phyloP scores from a whole-genome alignment of 768 basidiomycete genomes.

The Lenzites betulinus region DNA sequence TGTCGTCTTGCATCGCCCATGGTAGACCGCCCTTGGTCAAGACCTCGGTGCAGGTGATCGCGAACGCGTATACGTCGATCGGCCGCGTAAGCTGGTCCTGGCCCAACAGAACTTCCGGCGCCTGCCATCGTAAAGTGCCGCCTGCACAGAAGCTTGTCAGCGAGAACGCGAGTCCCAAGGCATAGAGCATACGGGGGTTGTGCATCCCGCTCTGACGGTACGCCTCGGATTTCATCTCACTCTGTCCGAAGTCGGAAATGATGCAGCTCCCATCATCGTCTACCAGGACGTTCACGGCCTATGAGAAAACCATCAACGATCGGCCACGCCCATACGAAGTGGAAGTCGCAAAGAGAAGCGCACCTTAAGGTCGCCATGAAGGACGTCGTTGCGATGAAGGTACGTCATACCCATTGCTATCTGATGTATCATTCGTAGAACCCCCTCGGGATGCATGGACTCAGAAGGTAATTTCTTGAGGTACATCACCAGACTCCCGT shows the following conservation, averaged over 20 bases:
- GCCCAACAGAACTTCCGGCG: constrained; percentile 43
- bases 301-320: no score
- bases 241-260: constrained; percentile 83
- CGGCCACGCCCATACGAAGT: no score
- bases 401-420: constrained; percentile 84
- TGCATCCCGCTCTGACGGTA: constrained; percentile 56
- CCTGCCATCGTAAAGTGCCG: constrained; percentile 54
- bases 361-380: constrained; percentile 86
- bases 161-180: not conserved
- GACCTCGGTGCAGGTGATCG: constrained; percentile 38
- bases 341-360: constrained; percentile 5
- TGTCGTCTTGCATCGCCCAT: constrained; percentile 33
- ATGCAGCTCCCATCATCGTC: constrained; percentile 67
- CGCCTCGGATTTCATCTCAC: constrained; percentile 74
- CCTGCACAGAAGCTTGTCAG: constrained; percentile 34
- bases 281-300: constrained; percentile 78
- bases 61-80: constrained; percentile 45
- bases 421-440: constrained; percentile 66
- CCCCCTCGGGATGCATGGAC: constrained; percentile 42
- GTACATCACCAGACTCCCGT: constrained; percentile 64
- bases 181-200: constrained; percentile 29
- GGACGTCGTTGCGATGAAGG: constrained; percentile 63
- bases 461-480: constrained; percentile 43
- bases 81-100: constrained; percentile 32
- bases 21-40: constrained; percentile 39